Evolutionary conservation across 768 basidiomycete species (phyloP).

Genomic region (Phanerochaete carnosa): DNA sequence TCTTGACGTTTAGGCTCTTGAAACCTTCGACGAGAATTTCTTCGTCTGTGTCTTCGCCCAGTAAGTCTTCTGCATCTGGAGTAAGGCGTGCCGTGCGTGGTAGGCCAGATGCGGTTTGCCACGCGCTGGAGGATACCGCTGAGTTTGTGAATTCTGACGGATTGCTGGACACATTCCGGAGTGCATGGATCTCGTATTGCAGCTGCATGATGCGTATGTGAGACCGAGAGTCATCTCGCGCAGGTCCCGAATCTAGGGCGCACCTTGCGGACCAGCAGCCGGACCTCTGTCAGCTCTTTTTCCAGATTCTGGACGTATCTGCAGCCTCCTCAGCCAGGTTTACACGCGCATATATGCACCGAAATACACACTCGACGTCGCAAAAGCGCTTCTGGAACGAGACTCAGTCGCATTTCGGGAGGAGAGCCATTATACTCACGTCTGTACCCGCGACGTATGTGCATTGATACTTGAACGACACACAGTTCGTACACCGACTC

Average conservation of each 20-base stretch:
- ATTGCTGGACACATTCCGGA: neutral
- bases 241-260: neutral
- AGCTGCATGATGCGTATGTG: neutral
- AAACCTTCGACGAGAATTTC: neutral
- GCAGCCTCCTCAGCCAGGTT: neutral
- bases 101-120: neutral
- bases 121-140: constrained; percentile 20
- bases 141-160: neutral
- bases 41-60: constrained; percentile 17
- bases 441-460: constrained; percentile 48
- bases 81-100: neutral
- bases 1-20: constrained; percentile 20
- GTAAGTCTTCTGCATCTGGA: constrained; percentile 38
- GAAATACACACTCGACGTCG: constrained; percentile 7
- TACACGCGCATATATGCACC: neutral
- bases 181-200: neutral
- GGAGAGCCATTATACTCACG: constrained; percentile 32
- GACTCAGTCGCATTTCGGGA: neutral
- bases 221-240: neutral
- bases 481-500: constrained; percentile 62
- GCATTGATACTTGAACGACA: constrained; percentile 54
- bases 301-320: constrained; percentile 13
- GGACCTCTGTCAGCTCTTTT: constrained; percentile 1
- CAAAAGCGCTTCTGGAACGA: constrained; percentile 8
- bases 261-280: neutral